Conservation (phyloP, 331 rosid species). For the Quercus lobata region DNA sequence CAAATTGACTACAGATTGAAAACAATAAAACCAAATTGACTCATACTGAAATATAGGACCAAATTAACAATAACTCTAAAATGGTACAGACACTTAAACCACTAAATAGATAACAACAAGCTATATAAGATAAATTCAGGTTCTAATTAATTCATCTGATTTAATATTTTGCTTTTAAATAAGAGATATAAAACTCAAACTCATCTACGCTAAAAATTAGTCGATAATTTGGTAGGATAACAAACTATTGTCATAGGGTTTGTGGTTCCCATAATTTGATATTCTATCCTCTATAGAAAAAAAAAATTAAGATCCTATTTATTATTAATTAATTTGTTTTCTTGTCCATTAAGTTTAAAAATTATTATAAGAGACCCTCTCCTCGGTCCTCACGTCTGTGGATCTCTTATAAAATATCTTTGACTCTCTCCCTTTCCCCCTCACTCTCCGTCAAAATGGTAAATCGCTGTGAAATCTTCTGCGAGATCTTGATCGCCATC, state of each 20-base stretch:
- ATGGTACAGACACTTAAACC: fast-evolving
- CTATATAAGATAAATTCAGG: fast-evolving
- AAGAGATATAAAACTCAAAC: too few species aligned
- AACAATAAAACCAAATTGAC: too few species aligned
- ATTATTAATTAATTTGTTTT: background rate
- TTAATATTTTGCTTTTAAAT: fast-evolving
- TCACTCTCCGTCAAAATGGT: slow-evolving; percentile 40
- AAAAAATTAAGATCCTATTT: too few species aligned
- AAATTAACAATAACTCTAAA: too few species aligned
- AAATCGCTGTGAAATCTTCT: slow-evolving; percentile 57
- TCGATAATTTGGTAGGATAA: fast-evolving
- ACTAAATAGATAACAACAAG: fast-evolving
- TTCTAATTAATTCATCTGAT: fast-evolving
- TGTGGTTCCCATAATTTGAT: too few species aligned
- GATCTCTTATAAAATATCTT: background rate
- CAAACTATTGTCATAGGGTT: fast-evolving
- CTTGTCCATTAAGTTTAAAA: slow-evolving; percentile 10
- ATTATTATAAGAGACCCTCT: background rate
- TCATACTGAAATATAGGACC: fast-evolving
- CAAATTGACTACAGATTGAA: fast-evolving
- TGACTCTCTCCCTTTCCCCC: background rate
- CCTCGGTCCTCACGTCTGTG: too few species aligned
- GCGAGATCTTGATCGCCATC: slow-evolving; percentile 75
- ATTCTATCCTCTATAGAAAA: too few species aligned
- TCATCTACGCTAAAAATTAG: fast-evolving